These are phyloP conservation scores for Daldinia grandis DNA, from an alignment of 495 filamentous ascomycete species.

Conservation along the genomic window DNA sequence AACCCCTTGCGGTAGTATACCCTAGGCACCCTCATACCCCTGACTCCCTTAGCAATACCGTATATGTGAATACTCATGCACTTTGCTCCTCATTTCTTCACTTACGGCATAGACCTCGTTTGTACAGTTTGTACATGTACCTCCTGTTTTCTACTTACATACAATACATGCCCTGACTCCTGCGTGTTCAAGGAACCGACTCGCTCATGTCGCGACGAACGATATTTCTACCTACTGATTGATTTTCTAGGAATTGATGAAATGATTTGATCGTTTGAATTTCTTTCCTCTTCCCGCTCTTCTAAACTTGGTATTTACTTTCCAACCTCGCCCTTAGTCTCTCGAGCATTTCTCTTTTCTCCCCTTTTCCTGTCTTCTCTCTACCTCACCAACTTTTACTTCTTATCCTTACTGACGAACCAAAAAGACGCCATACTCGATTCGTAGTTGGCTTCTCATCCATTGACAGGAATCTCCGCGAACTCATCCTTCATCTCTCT, in stretches of 20 bases:
- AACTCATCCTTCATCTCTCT: constrained; percentile 33
- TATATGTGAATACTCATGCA: constrained; percentile 19
- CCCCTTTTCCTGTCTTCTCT: constrained; percentile 33
- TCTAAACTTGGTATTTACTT: constrained; percentile 44
- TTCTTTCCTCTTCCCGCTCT: constrained; percentile 29
- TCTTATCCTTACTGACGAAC: constrained; percentile 21
- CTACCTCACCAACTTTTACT: constrained; percentile 12
- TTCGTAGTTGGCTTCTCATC: constrained; percentile 29
- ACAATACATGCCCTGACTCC: constrained; percentile 36
- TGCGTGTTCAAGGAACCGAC: constrained; percentile 37
- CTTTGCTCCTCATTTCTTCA: not conserved
- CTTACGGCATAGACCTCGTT: constrained; percentile 10
- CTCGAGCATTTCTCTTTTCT: constrained; percentile 11
- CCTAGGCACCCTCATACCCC: constrained; percentile 20
- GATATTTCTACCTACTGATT: constrained; percentile 29
- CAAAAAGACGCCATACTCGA: constrained; percentile 18
- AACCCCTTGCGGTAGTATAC: constrained; percentile 36
- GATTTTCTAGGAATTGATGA: constrained; percentile 36
- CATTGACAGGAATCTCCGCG: constrained; percentile 34
- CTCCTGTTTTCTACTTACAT: constrained; percentile 2
- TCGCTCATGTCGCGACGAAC: constrained; percentile 25
- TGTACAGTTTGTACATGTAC: constrained; percentile 29
- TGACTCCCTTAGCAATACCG: constrained; percentile 1
- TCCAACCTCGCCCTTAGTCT: constrained; percentile 38
- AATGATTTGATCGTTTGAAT: constrained; percentile 41